phyloP scores from a whole-genome alignment of 257 asterid species.

The Datura wrightii region DNA sequence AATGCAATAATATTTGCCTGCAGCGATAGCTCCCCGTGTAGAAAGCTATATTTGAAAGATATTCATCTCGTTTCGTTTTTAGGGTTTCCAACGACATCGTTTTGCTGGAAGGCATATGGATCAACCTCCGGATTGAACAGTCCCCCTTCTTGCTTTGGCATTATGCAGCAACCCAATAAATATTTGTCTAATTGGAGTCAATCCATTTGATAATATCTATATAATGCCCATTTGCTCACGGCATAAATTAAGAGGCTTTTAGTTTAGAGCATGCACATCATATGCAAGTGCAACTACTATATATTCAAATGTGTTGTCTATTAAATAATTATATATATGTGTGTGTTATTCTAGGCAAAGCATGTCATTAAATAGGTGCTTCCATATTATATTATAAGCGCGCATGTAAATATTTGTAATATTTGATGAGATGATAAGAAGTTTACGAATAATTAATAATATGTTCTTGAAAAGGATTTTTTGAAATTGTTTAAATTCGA shows the following conservation, averaged over 20 bases:
- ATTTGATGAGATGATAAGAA: background rate
- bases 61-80: conserved; percentile 48
- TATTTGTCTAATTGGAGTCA: background rate
- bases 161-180: conserved; percentile 40
- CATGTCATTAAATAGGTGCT: background rate
- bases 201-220: background rate
- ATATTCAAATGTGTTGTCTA: background rate
- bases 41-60: conserved; percentile 55
- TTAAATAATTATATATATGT: background rate
- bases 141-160: conserved; percentile 62
- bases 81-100: conserved; percentile 51
- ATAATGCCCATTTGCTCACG: no score
- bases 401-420: background rate
- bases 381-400: background rate
- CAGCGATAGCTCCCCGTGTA: conserved; percentile 77
- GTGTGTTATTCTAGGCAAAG: background rate
- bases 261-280: no score
- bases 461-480: background rate
- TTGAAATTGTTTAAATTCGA: no score
- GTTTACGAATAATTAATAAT: background rate
- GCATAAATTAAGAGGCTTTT: no score
- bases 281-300: no score
- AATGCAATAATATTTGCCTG: conserved; percentile 66
- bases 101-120: conserved; percentile 88
- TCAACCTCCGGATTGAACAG: conserved; percentile 52